Evolutionary conservation across 2,329 filamentous ascomycete genomes (phyloP).

Genomic region (Colletotrichum limetticola): DNA sequence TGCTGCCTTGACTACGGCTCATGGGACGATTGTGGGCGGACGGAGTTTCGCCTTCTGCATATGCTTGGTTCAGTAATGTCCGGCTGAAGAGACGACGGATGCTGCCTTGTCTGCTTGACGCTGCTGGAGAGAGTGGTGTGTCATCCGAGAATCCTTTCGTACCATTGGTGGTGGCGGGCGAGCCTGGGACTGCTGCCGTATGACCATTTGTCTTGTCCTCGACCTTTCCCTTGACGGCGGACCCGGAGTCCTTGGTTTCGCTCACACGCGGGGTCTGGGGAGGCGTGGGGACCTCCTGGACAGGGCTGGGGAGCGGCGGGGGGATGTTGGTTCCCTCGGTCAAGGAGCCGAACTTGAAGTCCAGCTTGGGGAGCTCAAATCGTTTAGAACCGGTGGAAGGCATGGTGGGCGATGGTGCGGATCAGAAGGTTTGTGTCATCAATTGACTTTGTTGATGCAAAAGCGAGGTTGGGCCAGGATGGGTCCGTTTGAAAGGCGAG

Average conservation of each 20-base stretch:
- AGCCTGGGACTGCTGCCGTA: slow-evolving; percentile 28
- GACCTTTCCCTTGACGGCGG: slow-evolving; percentile 35
- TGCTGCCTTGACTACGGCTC: slow-evolving; percentile 61
- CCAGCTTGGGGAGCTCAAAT: slow-evolving; percentile 68
- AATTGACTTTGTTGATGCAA: slow-evolving; percentile 25
- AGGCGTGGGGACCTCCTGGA: slow-evolving; percentile 58
- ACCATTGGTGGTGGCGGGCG: slow-evolving; percentile 45
- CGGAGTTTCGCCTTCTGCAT: slow-evolving; percentile 60
- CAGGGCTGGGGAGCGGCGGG: slow-evolving; percentile 66
- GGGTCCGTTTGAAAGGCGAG: slow-evolving; percentile 13
- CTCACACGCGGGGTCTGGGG: slow-evolving; percentile 47
- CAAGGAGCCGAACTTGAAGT: slow-evolving; percentile 68
- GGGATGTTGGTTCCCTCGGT: slow-evolving; percentile 72
- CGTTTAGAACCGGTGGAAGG: slow-evolving; percentile 40
- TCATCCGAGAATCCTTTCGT: slow-evolving; percentile 63
- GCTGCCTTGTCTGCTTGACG: slow-evolving; percentile 64
- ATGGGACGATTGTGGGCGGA: slow-evolving; percentile 56
- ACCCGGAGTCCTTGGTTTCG: slow-evolving; percentile 40
- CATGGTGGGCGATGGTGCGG: slow-evolving; percentile 17
- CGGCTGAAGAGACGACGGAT: slow-evolving; percentile 68
- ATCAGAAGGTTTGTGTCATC: slow-evolving; percentile 20
- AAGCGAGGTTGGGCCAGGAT: slow-evolving; percentile 16
- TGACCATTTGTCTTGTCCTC: slow-evolving; percentile 38
- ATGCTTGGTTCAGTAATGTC: slow-evolving; percentile 64
- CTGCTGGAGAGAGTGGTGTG: slow-evolving; percentile 61